Base-by-base conservation (phyloP, 2,329 filamentous ascomycete genomes). In the Botrytis squamosa region DNA sequence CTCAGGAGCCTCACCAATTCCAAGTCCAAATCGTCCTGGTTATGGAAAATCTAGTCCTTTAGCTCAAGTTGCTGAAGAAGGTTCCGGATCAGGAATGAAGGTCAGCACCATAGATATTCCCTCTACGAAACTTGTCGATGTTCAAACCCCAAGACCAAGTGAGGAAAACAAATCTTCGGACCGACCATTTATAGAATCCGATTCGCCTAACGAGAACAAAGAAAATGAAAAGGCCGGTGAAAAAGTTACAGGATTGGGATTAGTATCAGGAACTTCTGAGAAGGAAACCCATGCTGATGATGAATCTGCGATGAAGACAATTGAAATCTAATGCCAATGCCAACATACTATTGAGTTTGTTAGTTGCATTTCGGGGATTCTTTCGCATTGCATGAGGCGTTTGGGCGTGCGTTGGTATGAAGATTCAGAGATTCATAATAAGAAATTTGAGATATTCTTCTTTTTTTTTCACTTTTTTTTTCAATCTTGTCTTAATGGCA, bases 41-140 rank as follows among this genome's bases (percentile, higher is more conserved):
- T 89, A 88, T 75, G 88, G 89, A 77, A 91, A 94, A 79, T 87
- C 90, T 22, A 93, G 91, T 77, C 92, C 92, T 25, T 84, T 95
- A 73, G 91, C 92, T 68, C 87, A 91, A 76, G 93, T 95, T 22
- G 88, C 91, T 0, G 93, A 95, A 82, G 93, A 95, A 81, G 73
- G 79, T 33, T 33, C 62, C 46, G 71, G 78, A 38, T 73, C 78
- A 46, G 76, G 78, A 33, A 77, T 76, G 52, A 79, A 77, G 71
- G 71, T 79, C 55, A 75, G 74, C 44, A 79, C 78, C 22, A 78
- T 75, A 36, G 76, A 75, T 33, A 74, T 78, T 36, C 77, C 77
- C 67, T 64, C 73, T 10, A 77, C 77, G 67, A 81, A 81, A 59
- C 77, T 82, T 18, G 80, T 82, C n/a, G 81, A 82, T 72, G 78